These are phyloP conservation scores for Ceratocystis huliohia DNA, from an alignment of 2,329 filamentous ascomycete genomes.

Conservation along the genomic window DNA sequence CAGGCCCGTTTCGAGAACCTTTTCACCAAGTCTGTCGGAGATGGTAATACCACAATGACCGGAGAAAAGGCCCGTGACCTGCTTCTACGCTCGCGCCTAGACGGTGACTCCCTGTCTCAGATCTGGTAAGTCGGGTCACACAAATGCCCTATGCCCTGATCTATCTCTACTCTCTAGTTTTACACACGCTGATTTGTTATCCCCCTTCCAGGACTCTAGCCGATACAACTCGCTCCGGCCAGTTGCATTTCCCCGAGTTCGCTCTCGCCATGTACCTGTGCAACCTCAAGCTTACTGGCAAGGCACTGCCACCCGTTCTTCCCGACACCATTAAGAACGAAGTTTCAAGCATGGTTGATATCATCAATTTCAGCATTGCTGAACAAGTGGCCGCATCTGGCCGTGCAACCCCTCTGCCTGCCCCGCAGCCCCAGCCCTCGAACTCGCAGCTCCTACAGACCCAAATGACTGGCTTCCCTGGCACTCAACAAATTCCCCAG, in stretches of 20 bases:
- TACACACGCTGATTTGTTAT: slow-evolving; percentile 10
- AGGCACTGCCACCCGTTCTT: slow-evolving; percentile 58
- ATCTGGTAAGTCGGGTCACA: slow-evolving; percentile 56
- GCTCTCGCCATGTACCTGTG: slow-evolving; percentile 97
- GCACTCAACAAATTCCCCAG: slow-evolving; percentile 31
- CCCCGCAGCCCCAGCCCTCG: slow-evolving; percentile 59
- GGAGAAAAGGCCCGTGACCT: slow-evolving; percentile 88
- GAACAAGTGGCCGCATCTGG: slow-evolving; percentile 50
- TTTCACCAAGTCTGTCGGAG: slow-evolving; percentile 88
- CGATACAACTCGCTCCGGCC: slow-evolving; percentile 91
- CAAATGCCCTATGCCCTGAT: not conserved
- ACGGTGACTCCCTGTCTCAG: slow-evolving; percentile 76
- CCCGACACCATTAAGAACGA: slow-evolving; percentile 89
- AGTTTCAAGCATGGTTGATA: slow-evolving; percentile 98
- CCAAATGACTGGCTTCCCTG: slow-evolving; percentile 57
- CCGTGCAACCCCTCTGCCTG: slow-evolving; percentile 37
- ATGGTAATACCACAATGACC: slow-evolving; percentile 71
- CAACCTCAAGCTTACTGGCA: slow-evolving; percentile 82
- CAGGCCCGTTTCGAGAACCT: slow-evolving; percentile 95
- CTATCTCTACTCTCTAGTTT: not conserved
- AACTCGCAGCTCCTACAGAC: slow-evolving; percentile 52
- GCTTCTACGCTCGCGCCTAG: slow-evolving; percentile 72
- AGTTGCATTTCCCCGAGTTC: slow-evolving; percentile 94
- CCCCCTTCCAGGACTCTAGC: slow-evolving; percentile 58
- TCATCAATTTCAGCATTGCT: slow-evolving; percentile 85